Evolutionary conservation across 495 filamentous ascomycete species (phyloP), one percentile per base, ranked within the genome.

Genomic region (Neurospora sp.): DNA sequence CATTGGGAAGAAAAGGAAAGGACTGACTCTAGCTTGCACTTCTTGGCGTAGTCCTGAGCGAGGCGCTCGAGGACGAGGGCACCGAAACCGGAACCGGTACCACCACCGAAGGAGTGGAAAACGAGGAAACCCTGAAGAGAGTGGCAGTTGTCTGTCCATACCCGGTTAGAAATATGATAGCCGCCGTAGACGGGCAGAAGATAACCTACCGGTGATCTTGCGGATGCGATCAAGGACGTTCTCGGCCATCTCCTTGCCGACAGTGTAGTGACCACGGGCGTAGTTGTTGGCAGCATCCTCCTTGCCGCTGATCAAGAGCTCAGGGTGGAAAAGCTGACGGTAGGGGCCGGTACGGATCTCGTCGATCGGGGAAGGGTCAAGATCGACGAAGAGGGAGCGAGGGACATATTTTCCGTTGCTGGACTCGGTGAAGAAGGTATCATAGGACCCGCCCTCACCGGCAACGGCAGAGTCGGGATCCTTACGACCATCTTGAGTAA

Each of bases 221-320:
- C 93, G 92, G 79, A 97, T 90, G 78, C 91, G 91, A 78, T 96
- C 93, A 76, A 94, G 85, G 74, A 94, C 93, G 71, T 86, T 89
- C 77, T 95, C 93, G 69, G 93, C 90, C 80, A 96, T 87, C 84
- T 96, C 93, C 87, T 96, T 97, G 83, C 93, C 93, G 76, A 96
- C 90, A 69, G 93, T 97, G 82, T 97, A 97, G 82, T 97, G 93
- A 74, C 93, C 93, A 85, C 93, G 92, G 75, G 93, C 93, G 85
- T 97, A 97, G 87, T 97, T 97, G 83, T 96, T 97, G 79, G 93
- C 92, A 71, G 93, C 93, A 88, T 97, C 93, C 82, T 97, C 93
- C 83, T 97, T 97, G 74, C 93, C 93, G 80, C 90, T 94, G 79
- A 97, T 93, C 82, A 97, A 81, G 75, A 91, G 85, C 83, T 96